Evolutionary conservation across 345 rosid species (phyloP).

Genomic region (Corymbia maculata): DNA sequence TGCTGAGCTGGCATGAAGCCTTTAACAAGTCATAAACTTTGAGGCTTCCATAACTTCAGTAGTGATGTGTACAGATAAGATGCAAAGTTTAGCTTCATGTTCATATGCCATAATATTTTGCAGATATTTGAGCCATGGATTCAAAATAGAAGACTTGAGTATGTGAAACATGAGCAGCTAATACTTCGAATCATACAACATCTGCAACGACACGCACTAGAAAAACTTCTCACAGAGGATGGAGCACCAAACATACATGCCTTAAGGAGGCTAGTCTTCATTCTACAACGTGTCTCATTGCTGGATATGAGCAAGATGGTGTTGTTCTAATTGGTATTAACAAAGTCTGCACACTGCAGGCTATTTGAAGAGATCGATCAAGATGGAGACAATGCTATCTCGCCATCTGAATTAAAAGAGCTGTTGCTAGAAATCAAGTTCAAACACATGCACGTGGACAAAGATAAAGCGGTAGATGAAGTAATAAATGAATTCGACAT

Average conservation of each 20-base stretch:
- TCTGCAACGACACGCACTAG: conserved; percentile 11
- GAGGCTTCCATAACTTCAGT: background rate
- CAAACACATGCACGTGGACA: conserved; percentile 2
- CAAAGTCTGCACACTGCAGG: background rate
- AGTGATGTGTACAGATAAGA: background rate
- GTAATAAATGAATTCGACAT: conserved; percentile 19
- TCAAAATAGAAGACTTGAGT: conserved; percentile 24
- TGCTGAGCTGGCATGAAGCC: background rate
- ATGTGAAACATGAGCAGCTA: conserved; percentile 13
- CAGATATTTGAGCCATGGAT: conserved; percentile 32
- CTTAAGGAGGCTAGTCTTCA: conserved; percentile 7
- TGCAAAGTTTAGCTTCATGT: background rate
- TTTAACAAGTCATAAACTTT: background rate
- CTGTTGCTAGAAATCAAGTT: conserved; percentile 18
- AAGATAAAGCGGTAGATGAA: conserved; percentile 14
- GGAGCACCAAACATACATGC: conserved; percentile 17
- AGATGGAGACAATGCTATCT: conserved; percentile 8
- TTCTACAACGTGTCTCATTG: background rate
- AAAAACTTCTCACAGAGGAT: conserved; percentile 13
- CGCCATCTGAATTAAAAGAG: conserved; percentile 11
- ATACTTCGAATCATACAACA: conserved; percentile 13
- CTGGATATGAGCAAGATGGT: background rate
- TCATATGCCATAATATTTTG: background rate
- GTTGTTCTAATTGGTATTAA: background rate
- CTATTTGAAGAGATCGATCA: conserved; percentile 20